A percentile compares a stretch with the other conserved stretches of the same genome.
These are phyloP conservation scores for Pythium insidiosum DNA, from an alignment of 352 stramenopile genomes.

Conservation along the genomic window DNA sequence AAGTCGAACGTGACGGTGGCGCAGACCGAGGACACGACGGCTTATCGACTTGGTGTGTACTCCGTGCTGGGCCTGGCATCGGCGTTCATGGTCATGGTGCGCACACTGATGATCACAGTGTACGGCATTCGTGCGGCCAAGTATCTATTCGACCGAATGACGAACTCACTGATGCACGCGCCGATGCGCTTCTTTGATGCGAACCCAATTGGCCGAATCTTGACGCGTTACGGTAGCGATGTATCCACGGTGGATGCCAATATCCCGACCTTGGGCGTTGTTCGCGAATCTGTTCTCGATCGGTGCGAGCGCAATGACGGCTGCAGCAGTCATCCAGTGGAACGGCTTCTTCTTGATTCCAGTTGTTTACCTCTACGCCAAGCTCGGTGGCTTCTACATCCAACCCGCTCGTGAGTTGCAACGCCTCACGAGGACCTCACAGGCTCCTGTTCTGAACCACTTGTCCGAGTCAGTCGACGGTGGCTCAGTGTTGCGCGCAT, in stretches of 20 bases:
- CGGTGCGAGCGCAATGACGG: slow-evolving; percentile 43
- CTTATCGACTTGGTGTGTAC: too few relatives aligned
- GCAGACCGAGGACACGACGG: too few relatives aligned
- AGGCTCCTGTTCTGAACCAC: slow-evolving; percentile 40
- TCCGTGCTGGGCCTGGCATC: too few relatives aligned
- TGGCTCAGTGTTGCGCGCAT: slow-evolving; percentile 40
- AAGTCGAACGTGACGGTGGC: too few relatives aligned
- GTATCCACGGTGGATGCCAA: slow-evolving; percentile 83
- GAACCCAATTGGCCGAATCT: slow-evolving; percentile 90
- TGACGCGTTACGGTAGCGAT: slow-evolving; percentile 86
- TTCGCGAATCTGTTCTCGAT: slow-evolving; percentile 50
- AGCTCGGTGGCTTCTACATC: slow-evolving; percentile 34
- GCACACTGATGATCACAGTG: too few relatives aligned
- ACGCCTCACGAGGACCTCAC: slow-evolving; percentile 32
- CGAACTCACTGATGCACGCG: slow-evolving; percentile 71
- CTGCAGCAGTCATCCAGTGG: slow-evolving; percentile 64
- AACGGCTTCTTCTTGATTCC: slow-evolving; percentile 56
- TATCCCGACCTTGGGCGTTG: slow-evolving; percentile 21
- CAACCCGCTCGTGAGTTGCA: slow-evolving; percentile 40
- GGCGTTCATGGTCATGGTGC: too few relatives aligned
- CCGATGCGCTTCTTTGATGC: too few relatives aligned
- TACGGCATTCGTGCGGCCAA: slow-evolving; percentile 17
- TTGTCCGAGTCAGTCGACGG: slow-evolving; percentile 48
- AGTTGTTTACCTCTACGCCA: slow-evolving; percentile 71
- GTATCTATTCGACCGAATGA: slow-evolving; percentile 84